Evolutionary conservation across 176 grass and related monocot genomes (phyloP).

Genomic region (Areca catechu): DNA sequence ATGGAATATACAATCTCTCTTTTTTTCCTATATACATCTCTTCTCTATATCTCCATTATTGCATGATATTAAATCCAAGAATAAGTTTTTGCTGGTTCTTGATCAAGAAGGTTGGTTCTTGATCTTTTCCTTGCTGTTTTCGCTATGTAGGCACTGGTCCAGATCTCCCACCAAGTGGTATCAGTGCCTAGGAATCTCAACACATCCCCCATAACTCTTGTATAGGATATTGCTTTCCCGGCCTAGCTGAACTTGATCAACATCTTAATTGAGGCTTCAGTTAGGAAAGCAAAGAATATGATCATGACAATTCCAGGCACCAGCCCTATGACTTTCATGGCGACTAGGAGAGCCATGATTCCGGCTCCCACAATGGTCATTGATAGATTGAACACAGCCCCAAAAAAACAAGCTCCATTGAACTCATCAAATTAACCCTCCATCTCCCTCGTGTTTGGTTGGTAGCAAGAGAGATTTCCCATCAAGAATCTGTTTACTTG

Average conservation of each 20-base stretch:
- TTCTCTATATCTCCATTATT: too few relatives aligned
- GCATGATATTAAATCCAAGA: too few relatives aligned
- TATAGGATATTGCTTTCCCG: constrained; percentile 50
- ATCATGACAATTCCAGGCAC: constrained; percentile 68
- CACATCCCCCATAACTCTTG: constrained; percentile 71
- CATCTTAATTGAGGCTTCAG: constrained; percentile 85
- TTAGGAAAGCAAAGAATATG: constrained; percentile 67
- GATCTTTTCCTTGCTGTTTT: too few relatives aligned
- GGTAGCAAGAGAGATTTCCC: constrained; percentile 60
- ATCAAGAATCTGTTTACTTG: constrained; percentile 35
- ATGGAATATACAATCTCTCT: too few relatives aligned
- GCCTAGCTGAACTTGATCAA: constrained; percentile 66
- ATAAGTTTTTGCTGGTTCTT: too few relatives aligned
- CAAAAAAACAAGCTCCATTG: constrained; percentile 63
- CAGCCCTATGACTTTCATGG: constrained; percentile 92
- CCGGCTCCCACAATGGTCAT: constrained; percentile 95
- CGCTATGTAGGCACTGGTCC: too few relatives aligned
- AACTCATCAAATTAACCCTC: constrained; percentile 54
- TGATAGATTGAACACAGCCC: constrained; percentile 91
- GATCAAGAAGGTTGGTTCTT: too few relatives aligned
- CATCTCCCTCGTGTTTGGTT: constrained; percentile 25
- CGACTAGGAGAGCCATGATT: constrained; percentile 94
- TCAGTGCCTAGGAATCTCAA: too few relatives aligned
- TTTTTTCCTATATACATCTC: too few relatives aligned
- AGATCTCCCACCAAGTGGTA: too few relatives aligned